Evolutionary conservation across 1,139 yeast genomes (phyloP).

Genomic region (Pneumocystis canis): DNA sequence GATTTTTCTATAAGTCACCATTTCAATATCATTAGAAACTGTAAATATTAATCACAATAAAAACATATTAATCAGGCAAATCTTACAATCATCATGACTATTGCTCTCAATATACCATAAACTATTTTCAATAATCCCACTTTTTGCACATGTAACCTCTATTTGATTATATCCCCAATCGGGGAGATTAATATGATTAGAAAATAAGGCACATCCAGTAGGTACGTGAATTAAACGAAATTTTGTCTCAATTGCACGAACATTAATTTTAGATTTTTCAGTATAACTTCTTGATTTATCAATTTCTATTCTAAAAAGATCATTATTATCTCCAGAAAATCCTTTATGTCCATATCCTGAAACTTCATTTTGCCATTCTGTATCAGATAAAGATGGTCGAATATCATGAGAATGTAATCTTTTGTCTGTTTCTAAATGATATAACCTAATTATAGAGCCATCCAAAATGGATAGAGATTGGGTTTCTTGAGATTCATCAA

Average conservation of each 20-base stretch:
- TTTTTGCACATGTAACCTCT: conserved; percentile 84
- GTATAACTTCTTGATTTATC: conserved; percentile 43
- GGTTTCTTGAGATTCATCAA: conserved; percentile 21
- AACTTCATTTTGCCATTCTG: conserved; percentile 94
- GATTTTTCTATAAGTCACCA: conserved; percentile 47
- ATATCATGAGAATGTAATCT: conserved; percentile 94
- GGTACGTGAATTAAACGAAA: conserved; percentile 80
- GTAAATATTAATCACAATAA: conserved; percentile 20
- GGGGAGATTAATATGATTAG: conserved; percentile 75
- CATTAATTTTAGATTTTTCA: conserved; percentile 44
- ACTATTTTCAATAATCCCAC: conserved; percentile 59
- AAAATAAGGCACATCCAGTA: conserved; percentile 79
- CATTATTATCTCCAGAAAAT: conserved; percentile 88
- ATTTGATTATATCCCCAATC: conserved; percentile 95
- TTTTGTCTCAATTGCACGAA: conserved; percentile 68
- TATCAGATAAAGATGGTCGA: conserved; percentile 80
- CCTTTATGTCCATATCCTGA: conserved; percentile 85
- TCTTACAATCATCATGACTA: conserved; percentile 20
- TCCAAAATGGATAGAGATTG: conserved; percentile 46
- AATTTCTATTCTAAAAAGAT: conserved; percentile 83
- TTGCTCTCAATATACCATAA: conserved; percentile 85
- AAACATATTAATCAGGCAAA: not conserved
- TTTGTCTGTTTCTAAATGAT: conserved; percentile 52
- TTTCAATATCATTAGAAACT: conserved; percentile 27
- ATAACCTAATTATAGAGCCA: conserved; percentile 68